phyloP scores from a whole-genome alignment of 495 filamentous ascomycete genomes.

The Aspergillus funiculosus region DNA sequence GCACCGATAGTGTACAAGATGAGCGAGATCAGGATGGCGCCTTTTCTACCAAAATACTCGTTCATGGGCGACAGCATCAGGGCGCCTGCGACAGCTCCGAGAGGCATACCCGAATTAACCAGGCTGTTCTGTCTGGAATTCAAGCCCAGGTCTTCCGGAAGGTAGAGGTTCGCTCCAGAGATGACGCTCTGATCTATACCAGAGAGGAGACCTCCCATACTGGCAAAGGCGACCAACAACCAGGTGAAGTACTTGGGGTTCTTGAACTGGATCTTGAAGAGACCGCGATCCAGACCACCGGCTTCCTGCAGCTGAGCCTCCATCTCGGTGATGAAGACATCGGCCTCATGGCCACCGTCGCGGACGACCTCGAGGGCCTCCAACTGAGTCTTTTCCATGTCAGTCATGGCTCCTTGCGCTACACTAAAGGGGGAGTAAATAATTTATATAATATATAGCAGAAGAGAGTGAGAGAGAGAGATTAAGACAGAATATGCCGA shows the following conservation, averaged over 20 bases:
- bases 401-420: slow-evolving; percentile 4
- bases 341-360: slow-evolving; percentile 4
- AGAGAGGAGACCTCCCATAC: slow-evolving; percentile 56
- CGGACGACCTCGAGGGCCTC: slow-evolving; percentile 10
- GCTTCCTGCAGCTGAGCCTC: slow-evolving; percentile 1
- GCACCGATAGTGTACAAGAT: slow-evolving; percentile 56
- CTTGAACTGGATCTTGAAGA: slow-evolving; percentile 14
- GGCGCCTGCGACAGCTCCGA: slow-evolving; percentile 56
- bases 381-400: neutral
- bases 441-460: too few species aligned
- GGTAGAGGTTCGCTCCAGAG: slow-evolving; percentile 53
- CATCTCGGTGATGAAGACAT: slow-evolving; percentile 7
- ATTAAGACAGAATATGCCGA: too few species aligned
- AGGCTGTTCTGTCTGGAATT: slow-evolving; percentile 43
- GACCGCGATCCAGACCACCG: slow-evolving; percentile 4
- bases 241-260: slow-evolving; percentile 49
- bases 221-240: slow-evolving; percentile 57
- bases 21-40: slow-evolving; percentile 54
- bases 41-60: slow-evolving; percentile 51
- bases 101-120: slow-evolving; percentile 54
- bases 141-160: slow-evolving; percentile 45
- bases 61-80: slow-evolving; percentile 52
- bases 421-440: too few species aligned
- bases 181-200: slow-evolving; percentile 59
- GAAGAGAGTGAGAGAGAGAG: too few species aligned